Percentiles rank a stretch among this genome's conserved stretches.
phyloP scores from a whole-genome alignment of 2,329 filamentous ascomycete genomes.

The Ilyonectria destructans region DNA sequence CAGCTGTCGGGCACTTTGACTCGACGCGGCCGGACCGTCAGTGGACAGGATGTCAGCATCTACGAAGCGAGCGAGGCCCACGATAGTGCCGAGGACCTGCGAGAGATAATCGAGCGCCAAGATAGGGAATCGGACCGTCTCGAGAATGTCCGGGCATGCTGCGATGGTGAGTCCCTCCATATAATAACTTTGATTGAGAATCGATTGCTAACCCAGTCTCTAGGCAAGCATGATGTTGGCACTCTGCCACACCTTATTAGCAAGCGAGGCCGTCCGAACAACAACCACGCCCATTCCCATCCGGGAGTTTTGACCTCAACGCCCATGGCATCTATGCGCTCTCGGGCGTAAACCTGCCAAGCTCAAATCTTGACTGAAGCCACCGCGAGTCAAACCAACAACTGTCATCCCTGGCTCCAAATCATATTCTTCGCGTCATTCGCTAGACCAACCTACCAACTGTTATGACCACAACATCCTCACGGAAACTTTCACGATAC shows the following conservation, averaged over 20 bases:
- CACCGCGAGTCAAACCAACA: constrained; percentile 27
- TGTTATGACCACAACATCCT: constrained; percentile 48
- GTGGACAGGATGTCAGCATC: constrained; percentile 63
- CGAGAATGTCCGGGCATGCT: constrained; percentile 97
- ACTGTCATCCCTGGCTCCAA: constrained; percentile 28
- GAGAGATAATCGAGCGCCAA: constrained; percentile 84
- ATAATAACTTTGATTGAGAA: neutral
- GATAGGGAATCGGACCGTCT: constrained; percentile 84
- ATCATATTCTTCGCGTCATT: constrained; percentile 30
- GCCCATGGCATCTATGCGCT: constrained; percentile 55
- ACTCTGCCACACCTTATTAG: constrained; percentile 66
- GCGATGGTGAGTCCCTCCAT: constrained; percentile 81
- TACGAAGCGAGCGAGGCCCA: constrained; percentile 77
- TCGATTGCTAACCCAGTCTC: constrained; percentile 44
- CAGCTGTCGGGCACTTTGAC: constrained; percentile 67
- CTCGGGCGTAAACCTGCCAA: constrained; percentile 52
- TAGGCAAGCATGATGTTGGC: constrained; percentile 83
- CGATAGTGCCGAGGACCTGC: constrained; percentile 87
- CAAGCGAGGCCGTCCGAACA: constrained; percentile 62
- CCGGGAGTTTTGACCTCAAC: constrained; percentile 56
- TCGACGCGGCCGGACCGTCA: constrained; percentile 67
- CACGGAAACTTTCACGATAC: constrained; percentile 51
- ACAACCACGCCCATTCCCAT: constrained; percentile 55
- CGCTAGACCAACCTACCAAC: constrained; percentile 31
- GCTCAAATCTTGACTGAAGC: constrained; percentile 19